A percentile compares a stretch with the other conserved stretches of the same genome.
These are phyloP conservation scores for Lactarius sanguifluus DNA, from an alignment of 768 basidiomycete species.

Conservation along the genomic window DNA sequence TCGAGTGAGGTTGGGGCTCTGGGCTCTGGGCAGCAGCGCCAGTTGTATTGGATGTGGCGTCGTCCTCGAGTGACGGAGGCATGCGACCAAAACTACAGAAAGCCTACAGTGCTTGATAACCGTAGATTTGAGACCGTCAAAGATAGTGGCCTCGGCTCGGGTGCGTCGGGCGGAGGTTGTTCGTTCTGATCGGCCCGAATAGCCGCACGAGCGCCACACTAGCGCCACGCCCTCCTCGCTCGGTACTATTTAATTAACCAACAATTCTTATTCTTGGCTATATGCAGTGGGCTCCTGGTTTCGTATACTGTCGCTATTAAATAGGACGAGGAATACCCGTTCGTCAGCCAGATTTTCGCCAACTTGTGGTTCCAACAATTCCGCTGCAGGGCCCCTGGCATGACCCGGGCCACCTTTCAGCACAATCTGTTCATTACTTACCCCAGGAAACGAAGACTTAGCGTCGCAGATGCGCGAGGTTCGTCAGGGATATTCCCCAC, in stretches of 20 bases:
- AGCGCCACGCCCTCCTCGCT: too few relatives aligned
- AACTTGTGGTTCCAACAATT: neutral
- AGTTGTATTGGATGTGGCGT: neutral
- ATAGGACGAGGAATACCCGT: neutral
- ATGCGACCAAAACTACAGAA: constrained; percentile 19
- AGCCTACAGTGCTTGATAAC: neutral
- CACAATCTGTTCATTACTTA: constrained; percentile 53
- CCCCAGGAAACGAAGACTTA: constrained; percentile 44
- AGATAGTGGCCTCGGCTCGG: neutral
- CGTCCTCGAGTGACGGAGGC: constrained; percentile 22
- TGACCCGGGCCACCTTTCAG: constrained; percentile 35
- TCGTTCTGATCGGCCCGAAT: constrained; percentile 11
- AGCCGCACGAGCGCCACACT: neutral
- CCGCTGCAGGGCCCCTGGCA: too few relatives aligned
- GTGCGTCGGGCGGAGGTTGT: neutral
- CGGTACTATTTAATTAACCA: too few relatives aligned
- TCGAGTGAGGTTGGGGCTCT: constrained; percentile 9
- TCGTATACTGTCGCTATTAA: neutral
- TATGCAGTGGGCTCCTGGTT: too few relatives aligned
- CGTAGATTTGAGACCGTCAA: constrained; percentile 8
- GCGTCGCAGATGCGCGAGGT: constrained; percentile 64
- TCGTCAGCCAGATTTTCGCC: neutral
- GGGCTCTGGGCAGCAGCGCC: constrained; percentile 5
- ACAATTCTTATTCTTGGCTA: too few relatives aligned
- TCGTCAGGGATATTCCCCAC: constrained; percentile 15